Evolutionary conservation across 257 asterid genomes (phyloP), one percentile per base, ranked within the genome.

Genomic region (Handroanthus guayacan): DNA sequence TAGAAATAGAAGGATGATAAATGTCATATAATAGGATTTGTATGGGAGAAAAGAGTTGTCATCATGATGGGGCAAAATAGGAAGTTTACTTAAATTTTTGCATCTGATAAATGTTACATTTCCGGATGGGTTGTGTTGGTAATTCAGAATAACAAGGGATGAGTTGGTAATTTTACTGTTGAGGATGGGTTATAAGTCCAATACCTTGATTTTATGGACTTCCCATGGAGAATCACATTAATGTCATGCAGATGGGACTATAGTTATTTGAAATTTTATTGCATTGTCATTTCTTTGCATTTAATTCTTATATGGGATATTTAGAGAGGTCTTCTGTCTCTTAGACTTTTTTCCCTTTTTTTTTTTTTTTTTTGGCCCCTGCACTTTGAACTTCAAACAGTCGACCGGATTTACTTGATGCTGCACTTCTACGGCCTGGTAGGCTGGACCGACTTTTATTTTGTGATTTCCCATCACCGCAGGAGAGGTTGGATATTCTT

Each of bases 351-450:
- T 67, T 12, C 63, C 39, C 34, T 6, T 44, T 34, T 0, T 45
- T 37, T 11, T 12, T 67, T 56, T 34, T 16, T 55, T 37, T 12
- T 9, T 56, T 50, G 44, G 62, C 38, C 11, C 52, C 17, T 72
- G 66, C 16, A 58, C 70, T 55, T 70, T 82, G 73, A 67, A 82
- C 74, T 45, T 41, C 54, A 31, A 62, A 78, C 77, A 91, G 98
- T 86, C 90, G 98, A 63, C 99, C 99, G 11, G 99, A 95, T 87
- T 82, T 95, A 89, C 98, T 95, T 75, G 99, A 95, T 90, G 98
- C 97, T 86, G 99, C 99, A 64, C 98, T 95, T 78, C 72, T 95
- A 67, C 89, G 98, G 67, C 99, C 99, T 62, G 98, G 99, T 80
- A 90, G 98, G 85, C 88, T 91, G 78, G 98, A 93, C 78, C 89